phyloP scores from a whole-genome alignment of 352 stramenopile genomes.

The Globisporangium ultimum region DNA sequence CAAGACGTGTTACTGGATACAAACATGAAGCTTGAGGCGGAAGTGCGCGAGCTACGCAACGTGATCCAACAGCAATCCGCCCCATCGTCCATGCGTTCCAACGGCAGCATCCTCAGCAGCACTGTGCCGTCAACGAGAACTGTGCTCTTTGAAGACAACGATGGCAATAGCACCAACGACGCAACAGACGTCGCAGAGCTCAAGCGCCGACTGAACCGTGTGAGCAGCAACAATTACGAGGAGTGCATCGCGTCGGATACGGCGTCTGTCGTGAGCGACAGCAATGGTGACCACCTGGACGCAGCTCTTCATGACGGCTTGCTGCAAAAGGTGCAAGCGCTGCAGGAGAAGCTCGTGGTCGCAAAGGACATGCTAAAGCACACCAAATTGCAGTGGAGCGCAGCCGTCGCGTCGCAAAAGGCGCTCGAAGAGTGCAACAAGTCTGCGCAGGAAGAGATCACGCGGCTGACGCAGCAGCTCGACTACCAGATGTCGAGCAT shows the following conservation, averaged over 20 bases:
- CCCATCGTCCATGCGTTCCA: not conserved
- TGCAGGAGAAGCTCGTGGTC: conserved; percentile 44
- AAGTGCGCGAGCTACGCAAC: conserved; percentile 34
- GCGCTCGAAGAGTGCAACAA: conserved; percentile 56
- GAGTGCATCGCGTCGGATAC: conserved; percentile 21
- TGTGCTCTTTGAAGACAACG: conserved; percentile 14
- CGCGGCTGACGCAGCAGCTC: conserved; percentile 40
- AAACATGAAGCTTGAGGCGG: conserved; percentile 48
- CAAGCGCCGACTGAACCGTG: conserved; percentile 23
- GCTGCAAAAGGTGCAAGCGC: conserved; percentile 30
- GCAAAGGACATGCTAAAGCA: conserved; percentile 54
- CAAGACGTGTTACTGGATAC: conserved; percentile 51
- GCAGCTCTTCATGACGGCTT: conserved; percentile 24
- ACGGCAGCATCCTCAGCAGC: conserved; percentile 15
- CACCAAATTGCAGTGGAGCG: conserved; percentile 63
- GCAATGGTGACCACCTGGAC: conserved; percentile 16
- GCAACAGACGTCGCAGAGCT: conserved; percentile 24
- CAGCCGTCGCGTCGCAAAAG: conserved; percentile 59
- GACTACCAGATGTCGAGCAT: conserved; percentile 38
- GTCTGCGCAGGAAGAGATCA: conserved; percentile 46
- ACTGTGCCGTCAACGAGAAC: not conserved
- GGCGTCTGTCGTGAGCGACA: conserved; percentile 15
- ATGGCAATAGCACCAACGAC: conserved; percentile 5
- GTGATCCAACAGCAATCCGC: conserved; percentile 8
- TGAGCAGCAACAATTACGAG: conserved; percentile 28